Conservation (phyloP, 129 eudicot genomes). For the Chrysanthemum seticuspe region DNA sequence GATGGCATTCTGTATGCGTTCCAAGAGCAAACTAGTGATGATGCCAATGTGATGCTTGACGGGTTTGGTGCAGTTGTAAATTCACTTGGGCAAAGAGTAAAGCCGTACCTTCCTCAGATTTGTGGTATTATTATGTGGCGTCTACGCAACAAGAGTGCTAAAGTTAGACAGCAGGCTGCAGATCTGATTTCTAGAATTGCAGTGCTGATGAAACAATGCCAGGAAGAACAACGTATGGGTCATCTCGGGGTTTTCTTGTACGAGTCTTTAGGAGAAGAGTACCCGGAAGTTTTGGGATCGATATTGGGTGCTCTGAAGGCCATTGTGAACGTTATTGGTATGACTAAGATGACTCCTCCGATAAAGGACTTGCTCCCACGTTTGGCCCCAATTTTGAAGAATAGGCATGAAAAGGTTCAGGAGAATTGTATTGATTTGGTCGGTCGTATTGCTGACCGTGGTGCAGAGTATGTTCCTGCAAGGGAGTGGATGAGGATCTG, state of each 20-base stretch:
- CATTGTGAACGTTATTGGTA: constrained; percentile 92
- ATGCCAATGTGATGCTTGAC: constrained; percentile 92
- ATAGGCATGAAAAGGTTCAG: constrained; percentile 96
- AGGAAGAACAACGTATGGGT: constrained; percentile 95
- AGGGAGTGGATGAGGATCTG: constrained; percentile 99
- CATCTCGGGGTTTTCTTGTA: constrained; percentile 96
- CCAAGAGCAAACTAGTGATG: constrained; percentile 93
- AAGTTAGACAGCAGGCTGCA: constrained; percentile 92
- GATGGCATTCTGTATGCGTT: constrained; percentile 96
- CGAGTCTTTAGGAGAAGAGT: constrained; percentile 92
- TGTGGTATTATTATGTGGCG: constrained; percentile 98
- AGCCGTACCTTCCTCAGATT: constrained; percentile 93
- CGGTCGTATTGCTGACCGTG: constrained; percentile 96
- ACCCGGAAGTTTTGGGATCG: constrained; percentile 97
- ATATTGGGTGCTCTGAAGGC: constrained; percentile 91
- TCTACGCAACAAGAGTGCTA: constrained; percentile 88
- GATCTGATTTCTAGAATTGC: constrained; percentile 90
- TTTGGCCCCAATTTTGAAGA: constrained; percentile 79
- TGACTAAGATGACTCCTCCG: constrained; percentile 98
- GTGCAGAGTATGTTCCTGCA: constrained; percentile 97
- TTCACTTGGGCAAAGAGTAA: constrained; percentile 89
- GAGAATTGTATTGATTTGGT: constrained; percentile 96
- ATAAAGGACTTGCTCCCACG: constrained; percentile 93
- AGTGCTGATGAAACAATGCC: constrained; percentile 94
- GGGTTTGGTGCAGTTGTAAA: constrained; percentile 97